phyloP scores from a whole-genome alignment of 1,139 yeast species.

The Magnusiomyces clavatus region DNA sequence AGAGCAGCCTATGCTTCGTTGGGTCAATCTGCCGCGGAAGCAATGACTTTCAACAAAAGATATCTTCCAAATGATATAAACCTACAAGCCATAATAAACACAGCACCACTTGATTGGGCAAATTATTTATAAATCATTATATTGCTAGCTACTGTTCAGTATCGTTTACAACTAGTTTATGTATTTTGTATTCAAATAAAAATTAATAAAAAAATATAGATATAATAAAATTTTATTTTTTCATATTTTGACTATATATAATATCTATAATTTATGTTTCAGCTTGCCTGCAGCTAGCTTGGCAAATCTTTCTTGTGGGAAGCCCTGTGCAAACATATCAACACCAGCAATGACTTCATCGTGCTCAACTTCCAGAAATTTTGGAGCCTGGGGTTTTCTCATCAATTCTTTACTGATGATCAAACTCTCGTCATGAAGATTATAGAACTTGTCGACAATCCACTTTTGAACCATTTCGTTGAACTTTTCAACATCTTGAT shows the following conservation, averaged over 20 bases:
- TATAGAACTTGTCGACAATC: constrained; percentile 32
- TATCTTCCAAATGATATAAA: constrained; percentile 1
- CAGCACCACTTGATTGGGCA: not conserved
- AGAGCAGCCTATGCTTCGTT: constrained; percentile 2
- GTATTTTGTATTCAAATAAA: too few species aligned
- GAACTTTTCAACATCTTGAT: constrained; percentile 36
- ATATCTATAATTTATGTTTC: constrained; percentile 48
- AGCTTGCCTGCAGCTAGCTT: constrained; percentile 49
- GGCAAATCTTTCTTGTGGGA: constrained; percentile 63
- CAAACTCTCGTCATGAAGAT: constrained; percentile 53
- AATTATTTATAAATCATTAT: not conserved
- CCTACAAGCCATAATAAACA: not conserved
- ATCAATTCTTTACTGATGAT: constrained; percentile 53
- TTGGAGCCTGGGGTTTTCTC: constrained; percentile 32
- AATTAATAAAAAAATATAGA: too few species aligned
- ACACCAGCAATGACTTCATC: constrained; percentile 65
- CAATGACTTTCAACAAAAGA: not conserved
- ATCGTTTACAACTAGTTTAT: too few species aligned
- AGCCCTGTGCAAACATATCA: constrained; percentile 61
- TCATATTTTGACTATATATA: too few species aligned
- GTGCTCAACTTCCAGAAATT: constrained; percentile 47
- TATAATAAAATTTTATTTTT: not conserved
- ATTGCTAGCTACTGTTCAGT: too few species aligned
- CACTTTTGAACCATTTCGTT: constrained; percentile 46
- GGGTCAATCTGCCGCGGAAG: constrained; percentile 4